These are phyloP conservation scores for Pythium rishiriense DNA, from an alignment of 352 stramenopile genomes.

Conservation along the genomic window DNA sequence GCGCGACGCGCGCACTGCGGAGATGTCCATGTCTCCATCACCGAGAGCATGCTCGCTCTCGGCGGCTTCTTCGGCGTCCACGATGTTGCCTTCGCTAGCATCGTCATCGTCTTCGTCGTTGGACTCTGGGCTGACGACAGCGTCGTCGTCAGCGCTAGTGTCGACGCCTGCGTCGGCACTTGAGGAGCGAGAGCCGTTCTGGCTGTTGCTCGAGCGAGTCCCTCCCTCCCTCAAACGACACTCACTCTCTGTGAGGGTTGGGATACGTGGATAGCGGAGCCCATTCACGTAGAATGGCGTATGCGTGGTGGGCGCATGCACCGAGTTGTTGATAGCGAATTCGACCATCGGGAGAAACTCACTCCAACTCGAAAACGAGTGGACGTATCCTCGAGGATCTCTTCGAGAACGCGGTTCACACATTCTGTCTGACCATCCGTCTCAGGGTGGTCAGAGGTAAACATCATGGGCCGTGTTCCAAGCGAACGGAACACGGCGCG, in stretches of 20 bases:
- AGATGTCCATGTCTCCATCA: constrained; percentile 5
- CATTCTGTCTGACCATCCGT: constrained; percentile 15
- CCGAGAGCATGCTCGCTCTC: not conserved
- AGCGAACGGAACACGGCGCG: constrained; percentile 14
- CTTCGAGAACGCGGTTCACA: constrained; percentile 19
- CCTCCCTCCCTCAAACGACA: constrained; percentile 10
- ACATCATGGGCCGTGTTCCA: constrained; percentile 11
- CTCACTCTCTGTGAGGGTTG: constrained; percentile 2
- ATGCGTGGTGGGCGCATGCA: constrained; percentile 26
- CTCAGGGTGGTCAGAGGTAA: constrained; percentile 11
- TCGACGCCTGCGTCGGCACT: constrained; percentile 4
- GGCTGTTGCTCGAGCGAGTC: not conserved
- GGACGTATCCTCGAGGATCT: constrained; percentile 20
- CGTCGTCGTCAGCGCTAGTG: too few relatives aligned
- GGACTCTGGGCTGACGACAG: not conserved
- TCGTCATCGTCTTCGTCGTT: constrained; percentile 6
- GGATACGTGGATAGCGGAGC: constrained; percentile 17
- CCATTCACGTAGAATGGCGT: constrained; percentile 29
- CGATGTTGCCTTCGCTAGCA: not conserved
- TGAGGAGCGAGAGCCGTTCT: constrained; percentile 4
- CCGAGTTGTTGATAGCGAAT: constrained; percentile 34
- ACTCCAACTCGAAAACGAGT: constrained; percentile 17
- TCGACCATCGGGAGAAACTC: constrained; percentile 23
- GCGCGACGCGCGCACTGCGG: not conserved
- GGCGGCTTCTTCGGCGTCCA: not conserved